Conservation (phyloP, 129 eudicot species). For the Escallonia herrerae region DNA sequence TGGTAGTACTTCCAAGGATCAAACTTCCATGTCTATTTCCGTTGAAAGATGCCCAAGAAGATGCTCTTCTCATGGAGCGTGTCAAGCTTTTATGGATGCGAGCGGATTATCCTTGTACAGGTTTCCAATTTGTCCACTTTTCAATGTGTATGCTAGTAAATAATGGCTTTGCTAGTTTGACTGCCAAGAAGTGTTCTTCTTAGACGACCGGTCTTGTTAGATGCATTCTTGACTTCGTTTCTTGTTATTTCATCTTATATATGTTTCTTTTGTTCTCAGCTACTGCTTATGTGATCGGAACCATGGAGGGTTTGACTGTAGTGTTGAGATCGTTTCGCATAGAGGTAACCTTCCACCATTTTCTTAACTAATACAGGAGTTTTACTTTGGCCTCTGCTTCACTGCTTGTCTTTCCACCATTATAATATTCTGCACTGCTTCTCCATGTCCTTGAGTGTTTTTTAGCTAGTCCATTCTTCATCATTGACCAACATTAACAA, state of each 20-base stretch:
- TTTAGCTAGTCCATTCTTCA: too few species aligned
- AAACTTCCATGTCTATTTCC: constrained; percentile 66
- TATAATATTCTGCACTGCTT: too few species aligned
- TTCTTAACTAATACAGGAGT: not conserved
- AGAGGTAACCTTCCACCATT: constrained; percentile 35
- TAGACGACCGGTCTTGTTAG: not conserved
- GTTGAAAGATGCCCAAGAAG: constrained; percentile 84
- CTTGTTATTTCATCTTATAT: constrained; percentile 5
- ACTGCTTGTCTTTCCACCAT: too few species aligned
- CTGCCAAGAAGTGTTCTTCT: not conserved
- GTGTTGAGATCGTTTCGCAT: constrained; percentile 75
- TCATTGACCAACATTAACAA: too few species aligned
- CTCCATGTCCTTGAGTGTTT: too few species aligned
- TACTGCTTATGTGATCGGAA: constrained; percentile 86
- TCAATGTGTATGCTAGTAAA: not conserved
- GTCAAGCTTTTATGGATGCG: constrained; percentile 60
- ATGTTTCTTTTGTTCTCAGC: constrained; percentile 32
- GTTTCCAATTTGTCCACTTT: constrained; percentile 19
- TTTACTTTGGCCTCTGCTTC: too few species aligned
- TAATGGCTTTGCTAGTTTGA: not conserved
- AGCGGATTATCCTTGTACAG: constrained; percentile 86
- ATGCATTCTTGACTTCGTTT: not conserved
- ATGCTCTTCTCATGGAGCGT: constrained; percentile 90
- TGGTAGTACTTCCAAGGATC: constrained; percentile 28
- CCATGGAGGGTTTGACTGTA: constrained; percentile 95